phyloP scores from a whole-genome alignment of 2,329 filamentous ascomycete genomes.

The Cordyceps farinosa region DNA sequence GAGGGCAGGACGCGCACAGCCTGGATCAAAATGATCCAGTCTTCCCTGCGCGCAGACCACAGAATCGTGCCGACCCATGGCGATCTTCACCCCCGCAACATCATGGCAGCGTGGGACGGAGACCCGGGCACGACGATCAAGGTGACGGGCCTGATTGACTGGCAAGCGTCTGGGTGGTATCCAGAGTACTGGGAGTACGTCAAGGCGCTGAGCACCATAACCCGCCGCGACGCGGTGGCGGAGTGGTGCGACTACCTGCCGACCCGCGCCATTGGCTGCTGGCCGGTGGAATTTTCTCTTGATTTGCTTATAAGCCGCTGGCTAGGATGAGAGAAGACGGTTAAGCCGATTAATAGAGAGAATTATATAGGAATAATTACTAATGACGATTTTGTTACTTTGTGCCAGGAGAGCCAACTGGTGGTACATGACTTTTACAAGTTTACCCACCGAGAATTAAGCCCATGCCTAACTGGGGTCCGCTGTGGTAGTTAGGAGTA shows the following conservation, averaged over 20 bases:
- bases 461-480: too few species aligned
- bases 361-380: too few species aligned
- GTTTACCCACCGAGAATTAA: too few species aligned
- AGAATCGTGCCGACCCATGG: background rate
- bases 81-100: background rate
- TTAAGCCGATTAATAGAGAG: too few species aligned
- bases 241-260: slow-evolving; percentile 5
- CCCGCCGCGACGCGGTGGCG: background rate
- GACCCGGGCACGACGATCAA: background rate
- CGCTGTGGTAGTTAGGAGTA: too few species aligned
- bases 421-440: too few species aligned
- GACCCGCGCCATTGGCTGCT: background rate
- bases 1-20: too few species aligned
- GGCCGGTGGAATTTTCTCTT: background rate
- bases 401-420: too few species aligned
- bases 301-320: slow-evolving; percentile 3
- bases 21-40: too few species aligned
- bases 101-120: background rate
- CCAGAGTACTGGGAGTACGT: background rate
- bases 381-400: too few species aligned
- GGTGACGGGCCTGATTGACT: background rate
- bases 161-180: background rate
- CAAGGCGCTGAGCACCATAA: background rate
- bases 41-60: background rate
- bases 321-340: background rate